These are phyloP conservation scores for Astraeus odoratus DNA, from an alignment of 768 basidiomycete species.

Conservation along the genomic window DNA sequence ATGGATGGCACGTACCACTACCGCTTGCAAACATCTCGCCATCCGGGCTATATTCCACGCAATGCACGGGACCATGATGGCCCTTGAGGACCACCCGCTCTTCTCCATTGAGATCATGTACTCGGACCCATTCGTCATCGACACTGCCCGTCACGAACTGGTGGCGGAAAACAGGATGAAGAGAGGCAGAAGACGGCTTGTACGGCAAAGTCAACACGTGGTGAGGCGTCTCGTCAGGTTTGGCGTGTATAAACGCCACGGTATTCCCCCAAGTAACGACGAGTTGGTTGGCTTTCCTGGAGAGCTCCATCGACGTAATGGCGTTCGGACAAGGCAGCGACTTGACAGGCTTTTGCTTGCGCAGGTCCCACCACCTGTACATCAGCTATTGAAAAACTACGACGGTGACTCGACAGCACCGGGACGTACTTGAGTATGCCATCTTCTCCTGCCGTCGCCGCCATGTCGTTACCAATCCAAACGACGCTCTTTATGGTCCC, in stretches of 20 bases:
- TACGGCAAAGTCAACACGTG: conserved; percentile 79
- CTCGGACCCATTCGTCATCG: conserved; percentile 93
- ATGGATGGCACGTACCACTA: conserved; percentile 59
- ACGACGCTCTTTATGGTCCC: conserved; percentile 90
- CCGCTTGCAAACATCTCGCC: conserved; percentile 98
- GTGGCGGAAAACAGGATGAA: conserved; percentile 84
- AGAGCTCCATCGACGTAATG: conserved; percentile 93
- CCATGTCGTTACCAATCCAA: conserved; percentile 84
- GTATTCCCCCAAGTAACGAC: conserved; percentile 89
- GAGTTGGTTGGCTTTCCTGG: conserved; percentile 69
- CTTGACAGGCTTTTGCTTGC: conserved; percentile 66
- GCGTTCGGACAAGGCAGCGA: conserved; percentile 67
- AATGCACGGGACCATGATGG: conserved; percentile 96
- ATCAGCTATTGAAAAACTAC: conserved; percentile 11
- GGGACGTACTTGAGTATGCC: conserved; percentile 87
- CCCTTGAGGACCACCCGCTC: conserved; percentile 91
- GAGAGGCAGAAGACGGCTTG: conserved; percentile 87
- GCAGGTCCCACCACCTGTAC: conserved; percentile 92
- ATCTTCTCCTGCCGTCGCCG: conserved; percentile 90
- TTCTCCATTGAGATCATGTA: conserved; percentile 85
- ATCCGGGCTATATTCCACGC: conserved; percentile 90
- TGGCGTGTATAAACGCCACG: conserved; percentile 83
- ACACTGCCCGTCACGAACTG: conserved; percentile 89
- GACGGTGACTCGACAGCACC: conserved; percentile 1
- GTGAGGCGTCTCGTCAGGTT: conserved; percentile 54